Base-by-base conservation (phyloP, 148 eudicot genomes). In the Arctostaphylos glauca region DNA sequence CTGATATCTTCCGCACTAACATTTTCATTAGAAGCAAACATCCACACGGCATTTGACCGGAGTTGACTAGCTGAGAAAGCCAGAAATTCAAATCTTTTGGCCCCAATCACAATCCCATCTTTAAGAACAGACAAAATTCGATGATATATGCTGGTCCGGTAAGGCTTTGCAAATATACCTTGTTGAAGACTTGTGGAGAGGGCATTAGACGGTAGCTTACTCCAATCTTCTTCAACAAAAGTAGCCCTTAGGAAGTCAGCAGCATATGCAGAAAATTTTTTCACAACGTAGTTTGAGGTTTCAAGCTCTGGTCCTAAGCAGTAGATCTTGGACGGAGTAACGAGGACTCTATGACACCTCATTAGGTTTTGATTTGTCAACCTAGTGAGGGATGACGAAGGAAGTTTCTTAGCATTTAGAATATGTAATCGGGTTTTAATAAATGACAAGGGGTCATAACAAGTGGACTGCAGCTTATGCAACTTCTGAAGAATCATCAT, bases 61-160 rank as follows among this genome's bases (percentile, higher is more conserved):
- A 96, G 93, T 74, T 96, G 99, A 87, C 99, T 96, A 2, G 99
- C 99, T 15, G 99, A 96, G 82, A 96, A 96, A 7, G 99, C 97
- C 74, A 96, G 81, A 81, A 96, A 96, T 54, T 94, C 89, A 54
- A 96, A 96, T 77, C 84, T 93, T 88, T 96, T 94, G 52, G 81
- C 83, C 72, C 99, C 99, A 18, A 96, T 92, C 77, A 86, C 88
- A 81, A 96, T 87, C 81, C 99, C 99, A 31, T 96, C 94, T 64
- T 81, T 85, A 44, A 96, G 94, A 85, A 96, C 71, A 31, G 97
- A 93, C 83, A 96, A 82, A 82, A 94, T 87, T 6, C 98, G 89
- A 76, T 87, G 88, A 87, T 96, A 94, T 80, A 96, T 86, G 3
- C 82, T 41, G 1, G 99, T 96, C 82, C 86, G 91, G 53, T 82